Evolutionary conservation across 169 alveolate species (phyloP).

Genomic region (Nephromyces sp.): DNA sequence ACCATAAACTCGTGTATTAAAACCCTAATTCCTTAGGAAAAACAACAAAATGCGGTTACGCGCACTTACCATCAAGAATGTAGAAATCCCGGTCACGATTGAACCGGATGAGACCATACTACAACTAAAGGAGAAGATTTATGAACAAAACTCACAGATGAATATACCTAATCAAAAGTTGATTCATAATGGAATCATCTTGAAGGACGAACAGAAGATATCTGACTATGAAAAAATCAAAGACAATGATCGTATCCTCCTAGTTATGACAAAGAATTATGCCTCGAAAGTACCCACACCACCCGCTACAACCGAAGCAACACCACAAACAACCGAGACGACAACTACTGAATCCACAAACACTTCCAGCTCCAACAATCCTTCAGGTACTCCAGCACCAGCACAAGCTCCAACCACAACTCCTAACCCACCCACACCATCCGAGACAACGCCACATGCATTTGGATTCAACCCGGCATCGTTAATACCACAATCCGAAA

Average conservation of each 20-base stretch:
- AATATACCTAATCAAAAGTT: conserved; percentile 48
- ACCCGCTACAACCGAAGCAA: no score
- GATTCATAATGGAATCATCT: conserved; percentile 59
- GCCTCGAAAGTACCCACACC: no score
- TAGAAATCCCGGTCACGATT: conserved; percentile 58
- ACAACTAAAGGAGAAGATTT: conserved; percentile 50
- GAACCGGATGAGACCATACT: conserved; percentile 45
- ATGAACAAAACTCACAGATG: conserved; percentile 47
- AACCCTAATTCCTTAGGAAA: not conserved
- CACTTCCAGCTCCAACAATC: no score
- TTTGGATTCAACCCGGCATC: not conserved
- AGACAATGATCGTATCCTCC: conserved; percentile 62
- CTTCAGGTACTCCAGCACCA: not conserved
- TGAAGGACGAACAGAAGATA: conserved; percentile 40
- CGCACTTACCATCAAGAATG: conserved; percentile 57
- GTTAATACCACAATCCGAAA: not conserved
- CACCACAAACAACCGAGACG: no score
- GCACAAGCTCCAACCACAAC: not conserved
- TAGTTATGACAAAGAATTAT: conserved; percentile 48
- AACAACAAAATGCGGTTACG: conserved; percentile 45
- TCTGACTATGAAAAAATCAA: conserved; percentile 40
- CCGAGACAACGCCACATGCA: not conserved
- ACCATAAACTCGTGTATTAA: not conserved
- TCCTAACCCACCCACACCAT: not conserved
- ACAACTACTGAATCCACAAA: no score